Conservation (phyloP, 1,139 yeast species). For the Scheffersomyces insectosa region DNA sequence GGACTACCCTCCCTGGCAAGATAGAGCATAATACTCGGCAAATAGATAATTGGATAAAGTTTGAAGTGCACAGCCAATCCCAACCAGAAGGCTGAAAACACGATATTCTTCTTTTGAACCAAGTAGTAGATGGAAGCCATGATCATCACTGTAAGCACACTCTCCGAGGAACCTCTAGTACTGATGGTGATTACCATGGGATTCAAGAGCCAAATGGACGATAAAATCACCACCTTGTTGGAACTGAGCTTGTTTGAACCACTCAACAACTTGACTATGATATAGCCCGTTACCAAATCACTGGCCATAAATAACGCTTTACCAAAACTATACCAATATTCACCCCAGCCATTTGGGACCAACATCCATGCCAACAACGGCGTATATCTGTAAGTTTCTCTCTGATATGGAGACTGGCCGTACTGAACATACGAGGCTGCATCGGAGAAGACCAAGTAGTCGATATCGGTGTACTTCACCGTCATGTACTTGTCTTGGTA, state of each 20-base stretch:
- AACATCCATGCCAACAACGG: conserved; percentile 86
- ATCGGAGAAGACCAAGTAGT: conserved; percentile 89
- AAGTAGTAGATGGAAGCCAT: conserved; percentile 57
- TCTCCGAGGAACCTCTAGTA: conserved; percentile 92
- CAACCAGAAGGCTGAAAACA: conserved; percentile 61
- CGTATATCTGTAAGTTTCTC: conserved; percentile 92
- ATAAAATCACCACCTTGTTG: conserved; percentile 37
- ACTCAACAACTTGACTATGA: conserved; percentile 49
- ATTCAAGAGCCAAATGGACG: conserved; percentile 81
- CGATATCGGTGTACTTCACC: conserved; percentile 90
- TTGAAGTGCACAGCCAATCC: conserved; percentile 90
- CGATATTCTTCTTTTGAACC: conserved; percentile 25
- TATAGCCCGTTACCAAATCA: conserved; percentile 77
- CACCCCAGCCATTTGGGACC: conserved; percentile 58
- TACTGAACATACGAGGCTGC: conserved; percentile 73
- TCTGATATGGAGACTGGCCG: conserved; percentile 69
- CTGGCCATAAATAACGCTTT: conserved; percentile 73
- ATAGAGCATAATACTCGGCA: conserved; percentile 51
- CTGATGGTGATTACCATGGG: conserved; percentile 96
- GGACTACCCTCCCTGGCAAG: conserved; percentile 23
- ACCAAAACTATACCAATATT: conserved; percentile 66
- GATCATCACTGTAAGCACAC: conserved; percentile 77
- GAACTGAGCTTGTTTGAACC: conserved; percentile 14
- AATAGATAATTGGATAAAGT: conserved; percentile 84
- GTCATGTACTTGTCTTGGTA: conserved; percentile 83